Evolutionary conservation across 805 yeast species (phyloP).

Genomic region (Candida chauliodis): DNA sequence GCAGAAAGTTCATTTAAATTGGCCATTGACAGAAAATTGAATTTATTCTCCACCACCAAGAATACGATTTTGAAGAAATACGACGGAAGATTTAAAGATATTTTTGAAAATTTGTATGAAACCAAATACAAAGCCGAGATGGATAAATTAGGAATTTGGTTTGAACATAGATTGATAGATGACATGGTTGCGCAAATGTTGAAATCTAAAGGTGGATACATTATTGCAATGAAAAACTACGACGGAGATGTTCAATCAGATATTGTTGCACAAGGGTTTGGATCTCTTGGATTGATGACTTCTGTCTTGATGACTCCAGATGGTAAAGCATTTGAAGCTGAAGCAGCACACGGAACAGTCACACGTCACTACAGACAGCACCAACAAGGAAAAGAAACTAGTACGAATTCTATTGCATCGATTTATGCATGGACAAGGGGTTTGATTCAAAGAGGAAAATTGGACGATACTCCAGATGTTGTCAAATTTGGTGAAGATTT

Average conservation of each 20-base stretch:
- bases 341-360: slow-evolving; percentile 99
- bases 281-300: slow-evolving; percentile 95
- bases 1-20: slow-evolving; percentile 90
- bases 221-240: slow-evolving; percentile 95
- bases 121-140: slow-evolving; percentile 63
- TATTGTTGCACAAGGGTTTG: slow-evolving; percentile 97
- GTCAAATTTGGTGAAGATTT: slow-evolving; percentile 71
- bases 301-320: slow-evolving; percentile 96
- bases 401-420: slow-evolving; percentile 95
- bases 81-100: slow-evolving; percentile 94
- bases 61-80: slow-evolving; percentile 91
- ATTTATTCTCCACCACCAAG: slow-evolving; percentile 85
- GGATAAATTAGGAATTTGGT: slow-evolving; percentile 84
- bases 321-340: slow-evolving; percentile 91
- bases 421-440: slow-evolving; percentile 98
- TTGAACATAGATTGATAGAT: slow-evolving; percentile 93
- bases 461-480: slow-evolving; percentile 85
- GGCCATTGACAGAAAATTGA: slow-evolving; percentile 75
- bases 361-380: slow-evolving; percentile 95
- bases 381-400: slow-evolving; percentile 95
- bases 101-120: slow-evolving; percentile 79
- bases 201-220: slow-evolving; percentile 91
- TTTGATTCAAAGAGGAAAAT: slow-evolving; percentile 83
- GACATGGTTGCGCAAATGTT: slow-evolving; percentile 99
- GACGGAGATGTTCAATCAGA: slow-evolving; percentile 98